Conservation (phyloP, 169 alveolate genomes). For the Perkinsus marinus region DNA sequence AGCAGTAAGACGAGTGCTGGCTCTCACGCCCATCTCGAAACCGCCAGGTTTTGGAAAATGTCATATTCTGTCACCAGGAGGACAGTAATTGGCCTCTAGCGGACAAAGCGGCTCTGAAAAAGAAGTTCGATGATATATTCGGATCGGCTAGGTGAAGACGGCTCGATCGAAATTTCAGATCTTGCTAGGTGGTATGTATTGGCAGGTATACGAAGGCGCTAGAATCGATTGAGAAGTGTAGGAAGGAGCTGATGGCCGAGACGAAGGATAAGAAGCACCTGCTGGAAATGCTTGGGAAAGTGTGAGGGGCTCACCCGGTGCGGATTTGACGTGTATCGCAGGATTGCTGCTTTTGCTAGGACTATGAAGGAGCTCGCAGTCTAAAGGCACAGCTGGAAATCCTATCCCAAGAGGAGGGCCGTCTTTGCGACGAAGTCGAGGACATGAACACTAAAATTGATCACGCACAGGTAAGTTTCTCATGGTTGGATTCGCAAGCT, state of each 20-base stretch:
- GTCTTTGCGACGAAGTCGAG: not conserved
- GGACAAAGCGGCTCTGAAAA: constrained; percentile 76
- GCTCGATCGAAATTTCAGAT: no score
- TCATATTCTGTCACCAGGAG: constrained; percentile 92
- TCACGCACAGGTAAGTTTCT: not conserved
- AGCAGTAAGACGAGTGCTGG: constrained; percentile 40
- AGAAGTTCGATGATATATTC: constrained; percentile 87
- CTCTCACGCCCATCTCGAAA: not conserved
- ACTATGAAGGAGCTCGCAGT: not conserved
- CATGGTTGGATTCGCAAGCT: not conserved
- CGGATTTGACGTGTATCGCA: no score
- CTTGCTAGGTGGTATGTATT: no score
- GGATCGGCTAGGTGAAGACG: constrained; percentile 79
- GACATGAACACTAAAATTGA: not conserved
- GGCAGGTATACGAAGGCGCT: constrained; percentile 30
- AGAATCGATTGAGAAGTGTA: not conserved
- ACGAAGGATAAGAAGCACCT: not conserved
- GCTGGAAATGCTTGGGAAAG: not conserved
- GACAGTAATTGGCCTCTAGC: constrained; percentile 91
- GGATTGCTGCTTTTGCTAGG: not conserved
- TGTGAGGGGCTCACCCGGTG: not conserved
- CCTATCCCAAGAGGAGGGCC: not conserved
- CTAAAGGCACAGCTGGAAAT: not conserved
- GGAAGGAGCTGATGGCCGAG: constrained; percentile 30
- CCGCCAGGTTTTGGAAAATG: constrained; percentile 3